These are phyloP conservation scores for Trypanosoma congolense DNA, from an alignment of 208 protist species.

Conservation along the genomic window DNA sequence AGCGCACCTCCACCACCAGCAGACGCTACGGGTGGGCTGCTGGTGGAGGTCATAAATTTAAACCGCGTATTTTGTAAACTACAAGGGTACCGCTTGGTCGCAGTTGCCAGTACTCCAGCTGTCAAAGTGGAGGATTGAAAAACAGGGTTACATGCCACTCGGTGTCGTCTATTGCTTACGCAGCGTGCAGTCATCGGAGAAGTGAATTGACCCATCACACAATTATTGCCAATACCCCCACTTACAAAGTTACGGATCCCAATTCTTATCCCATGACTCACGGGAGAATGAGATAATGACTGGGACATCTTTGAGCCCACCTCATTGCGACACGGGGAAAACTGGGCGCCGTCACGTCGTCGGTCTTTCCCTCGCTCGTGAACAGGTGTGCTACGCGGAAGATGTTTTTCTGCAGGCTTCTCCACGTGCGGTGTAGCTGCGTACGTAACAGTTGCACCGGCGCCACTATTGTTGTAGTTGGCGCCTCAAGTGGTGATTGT, in stretches of 20 bases:
- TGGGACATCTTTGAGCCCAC: background rate
- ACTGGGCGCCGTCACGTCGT: background rate
- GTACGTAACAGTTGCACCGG: background rate
- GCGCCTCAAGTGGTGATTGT: background rate
- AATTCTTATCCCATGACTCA: background rate
- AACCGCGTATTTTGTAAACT: background rate
- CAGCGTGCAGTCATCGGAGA: background rate
- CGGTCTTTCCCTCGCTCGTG: constrained; percentile 4
- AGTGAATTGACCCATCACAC: background rate
- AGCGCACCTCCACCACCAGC: background rate
- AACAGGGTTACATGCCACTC: background rate
- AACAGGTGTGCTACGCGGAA: background rate
- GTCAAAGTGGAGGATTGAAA: background rate
- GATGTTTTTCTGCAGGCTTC: constrained; percentile 2
- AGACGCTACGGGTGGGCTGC: background rate
- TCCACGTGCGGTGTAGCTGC: constrained; percentile 2
- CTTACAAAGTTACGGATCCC: background rate
- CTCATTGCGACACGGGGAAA: background rate
- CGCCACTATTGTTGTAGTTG: background rate
- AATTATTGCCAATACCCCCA: background rate
- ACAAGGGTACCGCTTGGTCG: background rate
- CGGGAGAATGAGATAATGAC: background rate
- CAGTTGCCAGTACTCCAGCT: background rate
- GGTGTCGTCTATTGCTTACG: background rate
- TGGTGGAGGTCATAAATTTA: background rate